Conservation (phyloP, 139 green algal genomes). For the Micromonas pusilla region DNA sequence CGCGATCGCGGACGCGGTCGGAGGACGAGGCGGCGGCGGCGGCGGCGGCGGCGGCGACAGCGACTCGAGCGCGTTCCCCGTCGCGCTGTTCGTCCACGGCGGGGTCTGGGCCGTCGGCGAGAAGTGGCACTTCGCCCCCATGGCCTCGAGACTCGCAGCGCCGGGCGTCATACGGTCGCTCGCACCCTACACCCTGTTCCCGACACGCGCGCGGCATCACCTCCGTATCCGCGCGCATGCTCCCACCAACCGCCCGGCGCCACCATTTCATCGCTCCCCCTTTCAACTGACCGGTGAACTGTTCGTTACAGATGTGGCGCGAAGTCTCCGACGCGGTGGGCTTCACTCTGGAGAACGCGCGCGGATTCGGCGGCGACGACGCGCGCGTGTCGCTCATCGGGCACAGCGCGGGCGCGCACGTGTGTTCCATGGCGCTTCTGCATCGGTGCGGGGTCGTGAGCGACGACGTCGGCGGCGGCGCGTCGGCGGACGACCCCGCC, state of each 20-base stretch:
- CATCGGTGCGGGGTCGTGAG: not conserved
- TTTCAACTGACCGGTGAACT: too few species aligned
- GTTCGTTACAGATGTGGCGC: conserved; percentile 2
- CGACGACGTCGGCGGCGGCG: not conserved
- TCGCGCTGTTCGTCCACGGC: conserved; percentile 31
- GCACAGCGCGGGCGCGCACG: conserved; percentile 18
- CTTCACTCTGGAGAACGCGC: conserved; percentile 4
- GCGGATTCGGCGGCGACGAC: conserved; percentile 1
- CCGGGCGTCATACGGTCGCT: conserved; percentile 19
- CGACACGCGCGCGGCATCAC: too few species aligned
- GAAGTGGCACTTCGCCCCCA: conserved; percentile 32
- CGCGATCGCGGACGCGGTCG: not conserved
- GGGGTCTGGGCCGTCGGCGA: conserved; percentile 30
- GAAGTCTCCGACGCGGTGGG: conserved; percentile 15
- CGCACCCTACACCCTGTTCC: conserved; percentile 21
- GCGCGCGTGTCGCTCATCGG: not conserved
- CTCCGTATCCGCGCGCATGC: too few species aligned
- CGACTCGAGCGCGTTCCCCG: not conserved
- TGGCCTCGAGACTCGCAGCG: conserved; percentile 14
- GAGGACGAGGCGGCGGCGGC: too few species aligned
- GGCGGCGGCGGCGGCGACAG: too few species aligned
- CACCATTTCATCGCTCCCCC: too few species aligned
- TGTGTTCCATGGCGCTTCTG: conserved; percentile 14
- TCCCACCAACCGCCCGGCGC: too few species aligned
- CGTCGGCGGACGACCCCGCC: too few species aligned